These are phyloP conservation scores for Microbotryomycetes sp. DNA, from an alignment of 1,284 basidiomycete species.

Conservation along the genomic window DNA sequence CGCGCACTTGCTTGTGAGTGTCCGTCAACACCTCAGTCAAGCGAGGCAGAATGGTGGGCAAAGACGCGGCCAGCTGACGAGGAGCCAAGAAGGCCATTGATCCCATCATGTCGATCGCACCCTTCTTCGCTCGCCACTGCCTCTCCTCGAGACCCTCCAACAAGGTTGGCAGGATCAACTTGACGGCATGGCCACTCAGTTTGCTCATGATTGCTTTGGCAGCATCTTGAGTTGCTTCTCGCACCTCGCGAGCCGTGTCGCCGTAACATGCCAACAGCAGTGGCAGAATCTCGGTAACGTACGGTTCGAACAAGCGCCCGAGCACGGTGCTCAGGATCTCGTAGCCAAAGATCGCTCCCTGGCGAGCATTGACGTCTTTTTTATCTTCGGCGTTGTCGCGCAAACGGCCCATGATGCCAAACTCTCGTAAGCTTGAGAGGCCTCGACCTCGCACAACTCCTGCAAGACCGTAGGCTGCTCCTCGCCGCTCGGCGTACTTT, in stretches of 20 bases:
- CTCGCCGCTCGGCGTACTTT: conserved; percentile 86
- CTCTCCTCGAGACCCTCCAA: conserved; percentile 92
- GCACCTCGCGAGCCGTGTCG: conserved; percentile 81
- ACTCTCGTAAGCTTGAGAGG: conserved; percentile 76
- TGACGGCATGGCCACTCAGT: conserved; percentile 86
- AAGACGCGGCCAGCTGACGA: conserved; percentile 84
- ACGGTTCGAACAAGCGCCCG: conserved; percentile 88
- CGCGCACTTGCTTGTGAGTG: conserved; percentile 91
- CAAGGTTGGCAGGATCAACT: conserved; percentile 85
- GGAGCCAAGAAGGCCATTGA: conserved; percentile 99
- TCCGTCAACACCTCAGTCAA: conserved; percentile 93
- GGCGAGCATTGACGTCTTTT: conserved; percentile 74
- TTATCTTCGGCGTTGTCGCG: conserved; percentile 81
- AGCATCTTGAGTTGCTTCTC: conserved; percentile 90
- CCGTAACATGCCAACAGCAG: conserved; percentile 83
- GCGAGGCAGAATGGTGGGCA: conserved; percentile 93
- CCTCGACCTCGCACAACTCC: conserved; percentile 88
- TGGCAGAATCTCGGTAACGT: conserved; percentile 77
- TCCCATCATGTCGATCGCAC: conserved; percentile 95
- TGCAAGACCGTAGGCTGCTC: conserved; percentile 92
- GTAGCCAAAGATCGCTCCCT: conserved; percentile 92
- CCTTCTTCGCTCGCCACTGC: conserved; percentile 97
- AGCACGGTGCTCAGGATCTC: conserved; percentile 83
- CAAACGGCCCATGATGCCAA: conserved; percentile 67
- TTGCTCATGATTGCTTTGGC: conserved; percentile 92